Evolutionary conservation across 2,329 filamentous ascomycete species (phyloP).

Genomic region (Fusarium verrucosum): DNA sequence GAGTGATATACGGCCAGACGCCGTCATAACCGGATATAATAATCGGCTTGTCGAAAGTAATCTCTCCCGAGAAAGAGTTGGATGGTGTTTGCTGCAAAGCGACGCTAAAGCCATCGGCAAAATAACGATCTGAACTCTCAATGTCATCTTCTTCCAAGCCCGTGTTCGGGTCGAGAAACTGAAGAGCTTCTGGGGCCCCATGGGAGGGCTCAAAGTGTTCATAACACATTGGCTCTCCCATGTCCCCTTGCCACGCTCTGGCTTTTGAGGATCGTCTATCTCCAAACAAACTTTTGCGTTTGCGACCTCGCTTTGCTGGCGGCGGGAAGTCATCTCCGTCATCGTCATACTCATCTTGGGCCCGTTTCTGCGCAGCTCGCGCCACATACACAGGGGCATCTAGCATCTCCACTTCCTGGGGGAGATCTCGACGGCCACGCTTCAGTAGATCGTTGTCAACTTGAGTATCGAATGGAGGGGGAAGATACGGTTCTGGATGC

Average conservation of each 20-base stretch:
- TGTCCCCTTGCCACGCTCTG: slow-evolving; percentile 14
- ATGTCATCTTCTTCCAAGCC: slow-evolving; percentile 47
- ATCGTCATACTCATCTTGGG: slow-evolving; percentile 38
- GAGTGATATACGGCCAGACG: slow-evolving; percentile 47
- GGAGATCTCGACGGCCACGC: slow-evolving; percentile 51
- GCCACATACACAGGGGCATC: slow-evolving; percentile 62
- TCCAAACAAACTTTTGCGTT: slow-evolving; percentile 24
- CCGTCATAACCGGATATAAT: slow-evolving; percentile 41
- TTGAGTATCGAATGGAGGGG: slow-evolving; percentile 37
- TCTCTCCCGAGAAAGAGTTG: neutral
- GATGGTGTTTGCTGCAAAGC: slow-evolving; percentile 14
- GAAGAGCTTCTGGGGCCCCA: slow-evolving; percentile 38
- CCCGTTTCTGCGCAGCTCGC: slow-evolving; percentile 49
- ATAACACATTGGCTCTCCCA: slow-evolving; percentile 27
- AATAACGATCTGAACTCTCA: slow-evolving; percentile 7
- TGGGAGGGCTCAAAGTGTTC: slow-evolving; percentile 31
- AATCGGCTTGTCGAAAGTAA: slow-evolving; percentile 37
- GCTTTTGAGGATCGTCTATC: slow-evolving; percentile 12
- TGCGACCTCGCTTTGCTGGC: slow-evolving; percentile 37
- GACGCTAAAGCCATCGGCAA: slow-evolving; percentile 3
- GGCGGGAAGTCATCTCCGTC: slow-evolving; percentile 27
- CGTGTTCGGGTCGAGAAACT: slow-evolving; percentile 56
- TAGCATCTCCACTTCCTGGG: slow-evolving; percentile 58
- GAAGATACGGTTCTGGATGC: slow-evolving; percentile 52
- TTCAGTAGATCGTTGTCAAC: slow-evolving; percentile 31